Evolutionary conservation across 1,284 basidiomycete species (phyloP), one percentile per base, ranked within the genome.

Genomic region (Cryptococcus sp.): DNA sequence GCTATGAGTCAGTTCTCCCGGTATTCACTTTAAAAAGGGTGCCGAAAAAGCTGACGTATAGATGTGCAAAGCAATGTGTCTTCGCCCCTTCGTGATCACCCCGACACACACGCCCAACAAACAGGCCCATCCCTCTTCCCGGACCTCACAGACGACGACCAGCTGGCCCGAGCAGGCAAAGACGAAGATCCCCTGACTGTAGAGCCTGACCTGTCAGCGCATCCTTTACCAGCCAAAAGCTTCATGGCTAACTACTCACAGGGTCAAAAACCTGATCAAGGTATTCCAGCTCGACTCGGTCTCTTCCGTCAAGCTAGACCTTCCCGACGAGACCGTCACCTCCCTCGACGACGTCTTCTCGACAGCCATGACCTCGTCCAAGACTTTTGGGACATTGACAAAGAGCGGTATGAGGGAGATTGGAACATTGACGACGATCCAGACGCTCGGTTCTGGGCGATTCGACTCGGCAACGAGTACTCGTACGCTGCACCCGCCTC

Each of bases 181-280:
- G 56, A 50, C 6, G 36, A 56, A n/a, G 52, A 56, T 22, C 23
- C 19, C 3, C 34, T 54, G 16, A 16, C 23, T 2, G 49, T 56
- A 11, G 48, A 52, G 31, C 33, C 39, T 19, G 50, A 57, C 18
- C 37, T 60, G 58, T 58, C 16, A 37, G 53, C 32, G n/a, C 34
- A 25, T 23, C 10, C 16, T 7, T 26, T 31, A 5, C 6, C 23
- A 16, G 2, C 19, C n/a, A n/a, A 7, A 14, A 31, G 7, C 28
- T 31, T 19, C n/a, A n/a, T 23, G 25, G 26, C 23, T 36, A 24
- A 28, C 16, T 4, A 45, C 5, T 1, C 6, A n/a, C 34, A 59
- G 55, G 7, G 58, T 59, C 42, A 55, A 55, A 39, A 59, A 59
- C 41, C 51, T 59, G 10, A 56, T 59, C 43, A 56, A 54, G 14